Percentiles rank a stretch among this genome's conserved stretches.
Evolutionary conservation across 164 flowering plant genomes (phyloP).

Genomic region (Euptelea pleiosperma): DNA sequence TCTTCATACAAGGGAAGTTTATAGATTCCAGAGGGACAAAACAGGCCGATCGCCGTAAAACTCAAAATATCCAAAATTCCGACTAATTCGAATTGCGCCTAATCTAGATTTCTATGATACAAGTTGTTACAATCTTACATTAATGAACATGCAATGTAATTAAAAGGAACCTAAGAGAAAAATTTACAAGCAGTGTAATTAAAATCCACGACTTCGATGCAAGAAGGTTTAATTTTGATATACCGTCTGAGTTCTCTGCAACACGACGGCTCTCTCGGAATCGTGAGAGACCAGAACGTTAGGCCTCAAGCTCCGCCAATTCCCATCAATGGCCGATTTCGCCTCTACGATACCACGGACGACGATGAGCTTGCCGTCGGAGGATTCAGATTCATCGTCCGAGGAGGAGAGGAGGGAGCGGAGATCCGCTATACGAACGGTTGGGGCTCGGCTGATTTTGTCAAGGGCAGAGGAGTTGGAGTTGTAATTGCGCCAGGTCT

Average conservation of each 20-base stretch:
- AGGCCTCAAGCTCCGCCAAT: constrained; percentile 36
- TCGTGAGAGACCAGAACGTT: constrained; percentile 46
- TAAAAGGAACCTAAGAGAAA: no score
- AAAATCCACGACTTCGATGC: background rate
- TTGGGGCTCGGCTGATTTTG: constrained; percentile 47
- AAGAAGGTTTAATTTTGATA: background rate
- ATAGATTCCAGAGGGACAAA: background rate
- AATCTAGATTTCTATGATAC: no score
- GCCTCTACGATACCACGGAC: constrained; percentile 69
- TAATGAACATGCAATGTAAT: no score
- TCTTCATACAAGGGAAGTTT: no score
- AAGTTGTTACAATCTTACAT: no score
- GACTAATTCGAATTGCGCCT: no score
- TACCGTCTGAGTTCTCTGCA: constrained; percentile 66
- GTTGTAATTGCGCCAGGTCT: constrained; percentile 35
- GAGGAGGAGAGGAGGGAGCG: constrained; percentile 38
- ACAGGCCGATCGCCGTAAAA: background rate
- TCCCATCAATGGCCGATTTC: constrained; percentile 45
- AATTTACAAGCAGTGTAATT: background rate
- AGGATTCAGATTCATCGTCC: constrained; percentile 8
- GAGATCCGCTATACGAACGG: constrained; percentile 54
- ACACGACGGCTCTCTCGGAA: constrained; percentile 56
- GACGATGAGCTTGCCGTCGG: constrained; percentile 38
- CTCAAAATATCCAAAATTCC: background rate
- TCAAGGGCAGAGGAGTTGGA: constrained; percentile 49